These are phyloP conservation scores for Trichophyton simii DNA, from an alignment of 2,329 filamentous ascomycete genomes.

Conservation along the genomic window DNA sequence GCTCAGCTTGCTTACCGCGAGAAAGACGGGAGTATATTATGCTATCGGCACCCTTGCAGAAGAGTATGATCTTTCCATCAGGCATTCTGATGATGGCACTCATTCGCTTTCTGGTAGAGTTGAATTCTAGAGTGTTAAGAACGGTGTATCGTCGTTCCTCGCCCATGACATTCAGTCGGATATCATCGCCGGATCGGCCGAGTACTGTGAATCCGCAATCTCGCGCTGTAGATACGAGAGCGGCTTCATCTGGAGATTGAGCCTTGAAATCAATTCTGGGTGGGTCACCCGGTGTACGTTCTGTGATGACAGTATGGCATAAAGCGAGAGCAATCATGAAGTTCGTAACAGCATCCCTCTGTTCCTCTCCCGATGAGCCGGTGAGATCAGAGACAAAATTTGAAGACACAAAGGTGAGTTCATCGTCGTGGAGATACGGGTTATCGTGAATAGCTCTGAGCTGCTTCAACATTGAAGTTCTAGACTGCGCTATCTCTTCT, in stretches of 20 bases:
- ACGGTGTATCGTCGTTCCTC: constrained; percentile 74
- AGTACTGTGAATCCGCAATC: constrained; percentile 93
- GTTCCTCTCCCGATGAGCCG: constrained; percentile 62
- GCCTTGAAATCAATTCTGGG: constrained; percentile 92
- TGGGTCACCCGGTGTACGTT: constrained; percentile 76
- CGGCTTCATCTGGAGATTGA: constrained; percentile 92
- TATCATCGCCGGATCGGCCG: constrained; percentile 63
- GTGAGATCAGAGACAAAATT: constrained; percentile 75
- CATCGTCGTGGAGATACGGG: constrained; percentile 78
- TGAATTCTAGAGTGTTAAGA: constrained; percentile 93
- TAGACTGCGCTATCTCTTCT: constrained; percentile 67
- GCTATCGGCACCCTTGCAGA: constrained; percentile 95
- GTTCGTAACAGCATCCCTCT: constrained; percentile 64
- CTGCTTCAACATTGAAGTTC: constrained; percentile 55
- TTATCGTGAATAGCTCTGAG: constrained; percentile 74
- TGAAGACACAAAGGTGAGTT: constrained; percentile 82
- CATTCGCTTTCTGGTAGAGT: constrained; percentile 93
- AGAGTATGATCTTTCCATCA: constrained; percentile 73
- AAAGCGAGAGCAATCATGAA: constrained; percentile 87
- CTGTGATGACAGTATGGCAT: constrained; percentile 94
- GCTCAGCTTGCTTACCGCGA: constrained; percentile 70
- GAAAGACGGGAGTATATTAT: constrained; percentile 89
- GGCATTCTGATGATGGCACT: constrained; percentile 94
- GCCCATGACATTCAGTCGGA: constrained; percentile 77
- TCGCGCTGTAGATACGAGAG: constrained; percentile 81